Evolutionary conservation across 2,329 filamentous ascomycete genomes (phyloP), one percentile per base, ranked within the genome.

Genomic region (Penicillium sp.): DNA sequence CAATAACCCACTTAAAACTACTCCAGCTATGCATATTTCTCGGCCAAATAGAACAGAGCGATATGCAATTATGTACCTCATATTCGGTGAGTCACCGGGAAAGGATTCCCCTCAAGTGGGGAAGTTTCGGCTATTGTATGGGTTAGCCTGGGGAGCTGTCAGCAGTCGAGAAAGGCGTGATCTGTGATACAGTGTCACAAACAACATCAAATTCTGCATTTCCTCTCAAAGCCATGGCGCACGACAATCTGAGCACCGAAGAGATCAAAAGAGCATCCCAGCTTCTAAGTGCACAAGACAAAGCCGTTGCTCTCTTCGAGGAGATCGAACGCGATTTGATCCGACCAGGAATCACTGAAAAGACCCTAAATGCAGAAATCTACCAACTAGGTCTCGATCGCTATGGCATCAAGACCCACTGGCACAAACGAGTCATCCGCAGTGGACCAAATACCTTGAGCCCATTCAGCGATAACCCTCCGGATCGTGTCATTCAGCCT

Each of bases 351-450:
- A 67, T 81, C 51, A 77, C 68, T 60, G 80, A 83, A 60, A 80
- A 80, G 62, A 66, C 69, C 27, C 66, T 82, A 25, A 81, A 75
- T 68, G 68, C 79, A 31, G 73, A 80, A 61, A 82, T 82, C 53
- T 75, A 81, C 62, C 68, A 75, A 36, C 72, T 81, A 0, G 78
- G 76, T 39, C 60, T 68, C 9, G 66, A 75, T 36, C 75, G 75
- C n/a, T 71, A 80, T 65, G 73, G 72, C 16, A 72, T 83, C 11
- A 67, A 70, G 16, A 81, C 77, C 2, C 78, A 82, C 58, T 83
- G 81, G 81, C 81, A 83, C 67, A 83, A 82, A 63, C 75, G 79
- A 5, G 74, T 82, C 0, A 72, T 82, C 34, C 71, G 81, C 8
- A 80, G 77, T 59, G 81, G 80, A 0, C 76, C 78, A 5, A 81